Conservation (phyloP, 2,329 filamentous ascomycete genomes). For the Aspergillus melleus region DNA sequence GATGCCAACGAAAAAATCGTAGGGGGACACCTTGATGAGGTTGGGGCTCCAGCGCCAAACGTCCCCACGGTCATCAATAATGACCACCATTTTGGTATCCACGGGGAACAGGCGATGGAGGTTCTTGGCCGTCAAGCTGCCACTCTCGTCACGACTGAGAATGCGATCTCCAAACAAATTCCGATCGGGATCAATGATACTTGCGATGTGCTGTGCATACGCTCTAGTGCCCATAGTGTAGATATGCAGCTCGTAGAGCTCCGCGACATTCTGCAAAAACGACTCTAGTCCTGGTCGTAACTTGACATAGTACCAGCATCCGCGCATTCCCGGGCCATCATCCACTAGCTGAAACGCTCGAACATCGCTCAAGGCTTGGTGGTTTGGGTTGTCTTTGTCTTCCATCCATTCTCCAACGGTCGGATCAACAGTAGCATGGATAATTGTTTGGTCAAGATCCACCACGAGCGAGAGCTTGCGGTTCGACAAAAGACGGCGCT, state of each 20-base stretch:
- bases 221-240: slow-evolving; percentile 99
- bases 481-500: slow-evolving; percentile 74
- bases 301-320: slow-evolving; percentile 98
- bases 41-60: slow-evolving; percentile 95
- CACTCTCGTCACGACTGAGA: slow-evolving; percentile 95
- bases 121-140: slow-evolving; percentile 86
- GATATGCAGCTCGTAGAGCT: slow-evolving; percentile 91
- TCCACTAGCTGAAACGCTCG: slow-evolving; percentile 84
- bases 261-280: slow-evolving; percentile 75
- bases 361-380: slow-evolving; percentile 86
- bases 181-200: slow-evolving; percentile 86
- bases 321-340: slow-evolving; percentile 71
- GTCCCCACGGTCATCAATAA: slow-evolving; percentile 95
- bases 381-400: slow-evolving; percentile 84
- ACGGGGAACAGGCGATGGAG: slow-evolving; percentile 90
- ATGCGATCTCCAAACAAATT: slow-evolving; percentile 92
- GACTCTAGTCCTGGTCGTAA: slow-evolving; percentile 80
- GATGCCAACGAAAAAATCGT: slow-evolving; percentile 97
- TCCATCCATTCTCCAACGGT: slow-evolving; percentile 95
- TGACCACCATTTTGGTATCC: slow-evolving; percentile 98
- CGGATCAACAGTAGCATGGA: slow-evolving; percentile 95
- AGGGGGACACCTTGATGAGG: slow-evolving; percentile 89
- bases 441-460: slow-evolving; percentile 96
- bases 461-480: slow-evolving; percentile 91
- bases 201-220: slow-evolving; percentile 90